Percentiles rank a stretch among this genome's conserved stretches.
Evolutionary conservation across 495 filamentous ascomycete genomes (phyloP).

Genomic region (Lepraria neglecta): DNA sequence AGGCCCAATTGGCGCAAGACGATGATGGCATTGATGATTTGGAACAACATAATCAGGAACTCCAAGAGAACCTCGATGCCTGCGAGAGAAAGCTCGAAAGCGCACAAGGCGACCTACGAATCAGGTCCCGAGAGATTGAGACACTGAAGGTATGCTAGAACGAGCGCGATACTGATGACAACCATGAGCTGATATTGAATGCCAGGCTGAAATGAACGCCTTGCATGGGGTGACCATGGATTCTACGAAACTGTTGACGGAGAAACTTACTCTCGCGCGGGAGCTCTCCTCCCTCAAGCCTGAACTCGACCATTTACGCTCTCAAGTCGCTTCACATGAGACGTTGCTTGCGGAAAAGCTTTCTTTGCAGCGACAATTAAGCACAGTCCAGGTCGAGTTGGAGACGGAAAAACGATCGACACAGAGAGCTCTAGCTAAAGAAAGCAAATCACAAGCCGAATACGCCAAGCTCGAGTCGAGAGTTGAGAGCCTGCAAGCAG

Average conservation of each 20-base stretch:
- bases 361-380: slow-evolving; percentile 65
- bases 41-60: slow-evolving; percentile 47
- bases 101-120: slow-evolving; percentile 50
- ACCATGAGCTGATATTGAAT: slow-evolving; percentile 2
- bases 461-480: slow-evolving; percentile 40
- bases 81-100: slow-evolving; percentile 49
- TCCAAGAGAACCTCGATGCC: slow-evolving; percentile 51
- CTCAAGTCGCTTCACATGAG: slow-evolving; percentile 61
- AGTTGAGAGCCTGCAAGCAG: slow-evolving; percentile 39
- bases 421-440: slow-evolving; percentile 52
- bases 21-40: slow-evolving; percentile 46
- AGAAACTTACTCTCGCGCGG: slow-evolving; percentile 67
- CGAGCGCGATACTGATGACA: neutral
- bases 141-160: slow-evolving; percentile 54
- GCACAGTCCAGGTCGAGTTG: slow-evolving; percentile 68
- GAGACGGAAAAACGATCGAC: slow-evolving; percentile 68
- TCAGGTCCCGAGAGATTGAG: slow-evolving; percentile 56
- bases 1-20: slow-evolving; percentile 52
- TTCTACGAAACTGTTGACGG: slow-evolving; percentile 62
- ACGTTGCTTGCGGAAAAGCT: slow-evolving; percentile 66
- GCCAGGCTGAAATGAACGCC: slow-evolving; percentile 61
- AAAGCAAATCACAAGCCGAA: slow-evolving; percentile 39
- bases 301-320: slow-evolving; percentile 70
- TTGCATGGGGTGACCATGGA: slow-evolving; percentile 57
- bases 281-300: slow-evolving; percentile 65